Percentiles rank a stretch among this genome's conserved stretches.
Evolutionary conservation across 495 filamentous ascomycete species (phyloP).

Genomic region (Lasiosphaeriaceae sp.): DNA sequence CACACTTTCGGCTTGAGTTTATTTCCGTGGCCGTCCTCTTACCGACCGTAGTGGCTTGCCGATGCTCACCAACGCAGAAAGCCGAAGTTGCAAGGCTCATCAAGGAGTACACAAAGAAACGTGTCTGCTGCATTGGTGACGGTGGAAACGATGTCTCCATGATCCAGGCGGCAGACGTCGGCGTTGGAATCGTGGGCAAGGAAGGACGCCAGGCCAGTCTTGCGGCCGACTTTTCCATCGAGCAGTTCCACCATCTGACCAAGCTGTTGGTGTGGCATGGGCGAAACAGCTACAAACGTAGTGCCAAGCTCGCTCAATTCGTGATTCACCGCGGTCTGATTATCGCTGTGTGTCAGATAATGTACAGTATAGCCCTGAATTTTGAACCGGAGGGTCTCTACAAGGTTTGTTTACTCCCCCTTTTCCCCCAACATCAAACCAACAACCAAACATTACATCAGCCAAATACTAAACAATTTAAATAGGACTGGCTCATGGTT

Average conservation of each 20-base stretch:
- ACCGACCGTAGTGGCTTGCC: slow-evolving; percentile 91
- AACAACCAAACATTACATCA: neutral
- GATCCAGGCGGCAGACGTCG: slow-evolving; percentile 98
- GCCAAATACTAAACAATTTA: slow-evolving; percentile 18
- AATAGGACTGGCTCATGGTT: slow-evolving; percentile 87
- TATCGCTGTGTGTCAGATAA: slow-evolving; percentile 91
- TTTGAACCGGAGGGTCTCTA: slow-evolving; percentile 95
- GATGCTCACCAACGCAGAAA: slow-evolving; percentile 96
- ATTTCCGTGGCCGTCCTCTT: slow-evolving; percentile 83
- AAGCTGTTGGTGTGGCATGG: slow-evolving; percentile 98
- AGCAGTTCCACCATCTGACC: slow-evolving; percentile 92
- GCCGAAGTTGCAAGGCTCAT: slow-evolving; percentile 90
- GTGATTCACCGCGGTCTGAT: slow-evolving; percentile 97
- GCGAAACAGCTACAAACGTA: slow-evolving; percentile 92
- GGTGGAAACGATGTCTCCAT: slow-evolving; percentile 98
- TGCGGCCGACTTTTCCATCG: slow-evolving; percentile 93
- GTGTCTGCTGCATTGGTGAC: slow-evolving; percentile 94
- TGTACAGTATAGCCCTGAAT: slow-evolving; percentile 87
- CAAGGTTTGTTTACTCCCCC: slow-evolving; percentile 43
- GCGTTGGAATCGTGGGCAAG: slow-evolving; percentile 96
- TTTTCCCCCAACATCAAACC: no score
- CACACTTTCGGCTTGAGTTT: slow-evolving; percentile 76
- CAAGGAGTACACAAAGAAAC: slow-evolving; percentile 85
- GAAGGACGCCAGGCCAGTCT: slow-evolving; percentile 93
- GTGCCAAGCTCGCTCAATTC: slow-evolving; percentile 93